phyloP scores from a whole-genome alignment of 805 yeast species.

The Wickerhamomyces silvicola region DNA sequence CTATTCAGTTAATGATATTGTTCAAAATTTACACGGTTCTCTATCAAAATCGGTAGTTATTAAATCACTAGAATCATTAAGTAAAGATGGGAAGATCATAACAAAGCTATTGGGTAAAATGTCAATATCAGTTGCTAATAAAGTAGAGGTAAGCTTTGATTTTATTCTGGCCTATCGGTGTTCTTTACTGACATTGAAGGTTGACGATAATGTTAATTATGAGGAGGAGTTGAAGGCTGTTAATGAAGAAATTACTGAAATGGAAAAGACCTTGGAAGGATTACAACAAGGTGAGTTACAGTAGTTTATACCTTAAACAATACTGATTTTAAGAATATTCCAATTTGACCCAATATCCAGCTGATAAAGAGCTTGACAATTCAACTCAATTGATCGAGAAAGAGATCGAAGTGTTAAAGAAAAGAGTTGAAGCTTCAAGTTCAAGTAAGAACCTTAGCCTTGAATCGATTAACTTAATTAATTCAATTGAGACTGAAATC shows the following conservation, averaged over 20 bases:
- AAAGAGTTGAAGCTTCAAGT: background rate
- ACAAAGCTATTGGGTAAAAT: constrained; percentile 40
- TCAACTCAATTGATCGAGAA: background rate
- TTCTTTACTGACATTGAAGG: background rate
- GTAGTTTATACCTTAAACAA: too few species aligned
- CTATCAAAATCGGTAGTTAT: constrained; percentile 28
- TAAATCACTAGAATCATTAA: constrained; percentile 32
- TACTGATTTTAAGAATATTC: too few species aligned
- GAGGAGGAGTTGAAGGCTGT: constrained; percentile 1
- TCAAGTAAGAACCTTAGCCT: constrained; percentile 5
- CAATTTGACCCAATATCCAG: constrained; percentile 9
- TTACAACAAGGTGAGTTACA: constrained; percentile 6
- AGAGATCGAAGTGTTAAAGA: background rate
- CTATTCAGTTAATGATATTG: constrained; percentile 39
- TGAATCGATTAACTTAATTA: constrained; percentile 6
- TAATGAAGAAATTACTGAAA: background rate
- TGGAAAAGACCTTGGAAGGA: background rate
- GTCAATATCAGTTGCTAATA: constrained; percentile 35
- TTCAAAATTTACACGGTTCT: constrained; percentile 37
- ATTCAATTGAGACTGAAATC: constrained; percentile 1
- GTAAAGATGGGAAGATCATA: constrained; percentile 26
- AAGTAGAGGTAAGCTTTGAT: constrained; percentile 22
- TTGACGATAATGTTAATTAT: background rate
- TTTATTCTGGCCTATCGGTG: too few species aligned
- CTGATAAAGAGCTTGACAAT: constrained; percentile 6